Percentiles rank a stretch among this genome's conserved stretches.
phyloP scores from a whole-genome alignment of 1,284 basidiomycete genomes.

The Ganoderma lucidum region DNA sequence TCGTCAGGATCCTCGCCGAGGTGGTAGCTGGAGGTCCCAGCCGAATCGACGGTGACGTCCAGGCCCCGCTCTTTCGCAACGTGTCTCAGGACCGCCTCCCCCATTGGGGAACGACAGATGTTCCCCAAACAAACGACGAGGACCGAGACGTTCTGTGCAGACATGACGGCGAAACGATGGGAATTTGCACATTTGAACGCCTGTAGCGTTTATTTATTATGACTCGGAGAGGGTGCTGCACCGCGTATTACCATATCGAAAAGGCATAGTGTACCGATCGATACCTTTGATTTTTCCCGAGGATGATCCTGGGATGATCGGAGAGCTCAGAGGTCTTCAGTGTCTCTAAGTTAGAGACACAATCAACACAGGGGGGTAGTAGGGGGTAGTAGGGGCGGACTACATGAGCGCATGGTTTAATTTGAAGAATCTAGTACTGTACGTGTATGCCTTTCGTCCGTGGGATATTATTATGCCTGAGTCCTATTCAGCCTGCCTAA shows the following conservation, averaged over 20 bases:
- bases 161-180: conserved; percentile 16
- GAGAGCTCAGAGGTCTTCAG: too few relatives aligned
- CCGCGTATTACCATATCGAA: background rate
- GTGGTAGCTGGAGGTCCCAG: conserved; percentile 79
- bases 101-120: conserved; percentile 84
- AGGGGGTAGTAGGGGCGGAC: background rate
- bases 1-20: conserved; percentile 76
- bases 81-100: conserved; percentile 75
- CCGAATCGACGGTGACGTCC: conserved; percentile 73
- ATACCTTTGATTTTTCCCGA: background rate
- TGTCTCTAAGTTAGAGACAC: too few relatives aligned
- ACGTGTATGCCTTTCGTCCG: background rate
- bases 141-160: conserved; percentile 46
- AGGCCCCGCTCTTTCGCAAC: conserved; percentile 69
- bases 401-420: conserved; percentile 7
- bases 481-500: conserved; percentile 8
- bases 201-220: background rate
- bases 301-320: too few relatives aligned
- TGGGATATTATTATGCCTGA: background rate
- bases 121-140: conserved; percentile 82
- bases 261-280: background rate
- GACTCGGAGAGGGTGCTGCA: background rate
- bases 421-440: background rate
- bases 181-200: background rate
- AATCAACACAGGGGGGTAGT: background rate